phyloP scores from a whole-genome alignment of 2,329 filamentous ascomycete genomes.

The Claviceps sorghi region DNA sequence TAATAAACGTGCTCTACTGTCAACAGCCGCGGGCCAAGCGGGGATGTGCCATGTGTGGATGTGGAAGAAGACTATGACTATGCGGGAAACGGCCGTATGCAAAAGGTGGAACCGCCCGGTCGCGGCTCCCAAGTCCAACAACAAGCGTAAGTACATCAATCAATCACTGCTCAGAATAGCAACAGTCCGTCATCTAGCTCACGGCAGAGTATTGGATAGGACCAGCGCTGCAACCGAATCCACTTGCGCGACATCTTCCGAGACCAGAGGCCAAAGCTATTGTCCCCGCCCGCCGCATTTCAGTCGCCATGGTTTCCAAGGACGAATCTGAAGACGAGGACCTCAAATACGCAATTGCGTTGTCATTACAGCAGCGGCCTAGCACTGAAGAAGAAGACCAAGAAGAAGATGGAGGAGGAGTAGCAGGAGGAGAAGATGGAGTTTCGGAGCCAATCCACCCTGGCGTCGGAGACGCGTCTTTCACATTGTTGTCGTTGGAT shows the following conservation, averaged over 20 bases:
- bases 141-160: not conserved
- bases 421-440: not conserved
- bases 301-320: conserved; percentile 9
- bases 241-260: not conserved
- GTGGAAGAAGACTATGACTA: too few relatives aligned
- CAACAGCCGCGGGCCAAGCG: not conserved
- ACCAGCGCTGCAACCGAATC: not conserved
- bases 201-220: not conserved
- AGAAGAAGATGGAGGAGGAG: not conserved
- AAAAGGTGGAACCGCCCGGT: not conserved
- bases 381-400: not conserved
- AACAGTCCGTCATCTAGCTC: not conserved
- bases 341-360: conserved; percentile 43
- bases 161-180: not conserved
- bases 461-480: conserved; percentile 2
- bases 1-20: not conserved
- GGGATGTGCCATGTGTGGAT: not conserved
- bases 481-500: conserved; percentile 44
- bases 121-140: not conserved
- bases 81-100: not conserved
- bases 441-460: not conserved
- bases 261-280: not conserved
- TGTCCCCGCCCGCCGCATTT: not conserved
- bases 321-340: conserved; percentile 42
- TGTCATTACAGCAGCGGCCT: conserved; percentile 31